Base-by-base conservation (phyloP, 2,329 filamentous ascomycete species). In the Paraphoma sp. region DNA sequence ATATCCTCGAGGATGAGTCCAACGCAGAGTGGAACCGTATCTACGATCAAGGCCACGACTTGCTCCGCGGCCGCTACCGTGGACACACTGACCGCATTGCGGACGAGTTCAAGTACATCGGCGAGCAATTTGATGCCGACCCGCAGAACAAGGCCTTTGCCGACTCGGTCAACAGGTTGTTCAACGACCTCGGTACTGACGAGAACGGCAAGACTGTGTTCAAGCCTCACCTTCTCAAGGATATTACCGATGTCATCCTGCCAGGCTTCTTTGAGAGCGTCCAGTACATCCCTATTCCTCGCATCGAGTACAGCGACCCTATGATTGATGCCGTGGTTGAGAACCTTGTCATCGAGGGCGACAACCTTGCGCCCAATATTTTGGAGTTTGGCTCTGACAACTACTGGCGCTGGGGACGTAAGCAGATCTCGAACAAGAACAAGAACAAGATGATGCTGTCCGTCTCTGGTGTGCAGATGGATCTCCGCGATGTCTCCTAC, bases 281-380 rank as follows among this genome's bases (percentile, higher is more conserved):
- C 54, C 89, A 92, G 59, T 99, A 99, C 77, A 86, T 99, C 12
- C 93, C 95, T 4, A 87, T 99, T 48, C 95, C 95, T 18, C 90
- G 95, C 53, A 97, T 99, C 58, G 95, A 99, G 81, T 95, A 93
- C 72, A 89, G 87, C 1, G 95, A 98, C 68, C 84, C 86, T 2
- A 87, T 89, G 83, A 83, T 96, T 49, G 95, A 99, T 77, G 89
- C 89, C 47, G 86, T 98, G 47, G 86, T 99, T 44, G 95, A 99
- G 82, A 99, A 99, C 77, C 82, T 99, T 10, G 90, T 97, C 45
- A 86, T 99, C 50, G 95, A 99, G 81, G 93, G 92, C 64, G 93
- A 98, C 82, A 99, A 99, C 80, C 88, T 99, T 67, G 92, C 93
- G 80, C 95, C 95, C 62, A 99, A 99, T 69, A 84, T 94, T 5